Conservation (phyloP, 2,329 filamentous ascomycete species). For the Chaetomiaceae sp. region DNA sequence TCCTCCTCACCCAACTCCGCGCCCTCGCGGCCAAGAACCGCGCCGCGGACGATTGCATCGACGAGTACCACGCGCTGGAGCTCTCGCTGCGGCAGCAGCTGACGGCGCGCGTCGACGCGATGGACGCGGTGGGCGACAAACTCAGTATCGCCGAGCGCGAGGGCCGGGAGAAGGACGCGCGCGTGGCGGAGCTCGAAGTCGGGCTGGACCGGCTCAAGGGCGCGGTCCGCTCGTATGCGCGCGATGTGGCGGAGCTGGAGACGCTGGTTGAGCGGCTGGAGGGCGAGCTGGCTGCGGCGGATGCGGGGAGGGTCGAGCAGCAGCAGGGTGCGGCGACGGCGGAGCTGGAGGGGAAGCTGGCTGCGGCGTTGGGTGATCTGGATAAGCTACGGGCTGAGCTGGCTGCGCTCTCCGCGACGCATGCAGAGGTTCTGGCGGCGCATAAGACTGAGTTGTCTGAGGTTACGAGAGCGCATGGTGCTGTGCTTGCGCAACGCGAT, state of each 20-base stretch:
- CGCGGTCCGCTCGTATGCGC: slow-evolving; percentile 46
- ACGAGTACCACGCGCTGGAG: slow-evolving; percentile 55
- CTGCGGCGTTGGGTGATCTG: slow-evolving; percentile 34
- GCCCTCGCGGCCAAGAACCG: slow-evolving; percentile 40
- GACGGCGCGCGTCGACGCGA: slow-evolving; percentile 44
- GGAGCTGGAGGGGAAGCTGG: slow-evolving; percentile 40
- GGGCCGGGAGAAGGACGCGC: slow-evolving; percentile 13
- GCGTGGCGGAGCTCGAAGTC: slow-evolving; percentile 43
- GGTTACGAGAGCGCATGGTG: slow-evolving; percentile 39
- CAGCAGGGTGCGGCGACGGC: slow-evolving; percentile 28
- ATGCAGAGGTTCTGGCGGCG: slow-evolving; percentile 28
- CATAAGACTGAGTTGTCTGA: slow-evolving; percentile 24
- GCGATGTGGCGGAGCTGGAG: slow-evolving; percentile 50
- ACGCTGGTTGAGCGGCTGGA: slow-evolving; percentile 45
- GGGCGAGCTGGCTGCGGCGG: slow-evolving; percentile 24
- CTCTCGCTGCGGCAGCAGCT: slow-evolving; percentile 51
- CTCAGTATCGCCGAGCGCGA: slow-evolving; percentile 29
- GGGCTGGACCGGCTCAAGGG: slow-evolving; percentile 45
- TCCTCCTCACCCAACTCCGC: slow-evolving; percentile 46
- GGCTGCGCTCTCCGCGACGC: slow-evolving; percentile 28
- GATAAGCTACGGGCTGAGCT: slow-evolving; percentile 36
- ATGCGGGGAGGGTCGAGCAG: slow-evolving; percentile 8
- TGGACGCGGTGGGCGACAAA: slow-evolving; percentile 42
- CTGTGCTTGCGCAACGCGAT: slow-evolving; percentile 45
- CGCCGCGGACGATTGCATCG: slow-evolving; percentile 48